Evolutionary conservation across 768 basidiomycete genomes (phyloP).

Genomic region (Lactifluus pinguis): DNA sequence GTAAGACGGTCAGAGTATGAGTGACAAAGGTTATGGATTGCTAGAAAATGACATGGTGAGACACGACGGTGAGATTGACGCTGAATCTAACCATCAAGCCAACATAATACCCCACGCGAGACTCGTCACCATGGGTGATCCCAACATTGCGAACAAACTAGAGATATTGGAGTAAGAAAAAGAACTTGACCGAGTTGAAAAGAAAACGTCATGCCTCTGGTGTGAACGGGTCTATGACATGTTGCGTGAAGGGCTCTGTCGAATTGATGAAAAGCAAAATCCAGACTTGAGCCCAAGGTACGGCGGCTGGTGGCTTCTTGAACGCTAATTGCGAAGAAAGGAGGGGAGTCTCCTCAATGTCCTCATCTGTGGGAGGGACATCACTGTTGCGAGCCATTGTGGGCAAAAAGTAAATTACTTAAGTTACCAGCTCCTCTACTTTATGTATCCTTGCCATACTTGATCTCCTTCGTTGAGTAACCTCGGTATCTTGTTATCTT

Average conservation of each 20-base stretch:
- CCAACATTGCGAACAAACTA: slow-evolving; percentile 31
- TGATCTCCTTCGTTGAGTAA: no score
- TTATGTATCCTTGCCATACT: no score
- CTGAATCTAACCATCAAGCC: slow-evolving; percentile 23
- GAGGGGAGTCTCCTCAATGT: slow-evolving; percentile 20
- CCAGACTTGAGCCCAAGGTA: slow-evolving; percentile 63
- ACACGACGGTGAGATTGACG: not conserved
- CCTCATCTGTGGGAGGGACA: slow-evolving; percentile 6
- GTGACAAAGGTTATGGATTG: slow-evolving; percentile 75
- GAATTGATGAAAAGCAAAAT: slow-evolving; percentile 68
- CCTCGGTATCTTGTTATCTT: no score
- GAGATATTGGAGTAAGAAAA: not conserved
- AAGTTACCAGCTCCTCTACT: no score
- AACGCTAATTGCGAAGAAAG: slow-evolving; percentile 16
- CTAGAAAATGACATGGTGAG: slow-evolving; percentile 27
- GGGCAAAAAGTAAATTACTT: not conserved
- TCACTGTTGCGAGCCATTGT: not conserved
- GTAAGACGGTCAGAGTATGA: slow-evolving; percentile 37
- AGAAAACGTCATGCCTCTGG: not conserved
- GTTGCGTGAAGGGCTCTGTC: slow-evolving; percentile 64
- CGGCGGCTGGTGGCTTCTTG: slow-evolving; percentile 35
- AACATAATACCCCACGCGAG: no score
- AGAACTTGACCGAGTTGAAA: not conserved
- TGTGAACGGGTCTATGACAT: slow-evolving; percentile 55
- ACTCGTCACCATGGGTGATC: no score